These are phyloP conservation scores for Endoconidiophora laricicola DNA, from an alignment of 2,329 filamentous ascomycete genomes.

Conservation along the genomic window DNA sequence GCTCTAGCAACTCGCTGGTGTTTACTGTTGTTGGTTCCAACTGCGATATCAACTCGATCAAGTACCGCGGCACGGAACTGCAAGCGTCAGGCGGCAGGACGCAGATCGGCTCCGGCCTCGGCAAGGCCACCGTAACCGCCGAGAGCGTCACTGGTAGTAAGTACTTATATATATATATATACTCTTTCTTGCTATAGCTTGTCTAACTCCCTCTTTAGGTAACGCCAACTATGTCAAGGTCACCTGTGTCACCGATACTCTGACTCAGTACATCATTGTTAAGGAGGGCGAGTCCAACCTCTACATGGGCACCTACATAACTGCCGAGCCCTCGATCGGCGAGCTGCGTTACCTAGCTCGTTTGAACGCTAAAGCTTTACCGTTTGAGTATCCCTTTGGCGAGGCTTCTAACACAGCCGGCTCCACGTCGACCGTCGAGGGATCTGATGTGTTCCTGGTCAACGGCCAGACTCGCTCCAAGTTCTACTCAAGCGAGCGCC, in stretches of 20 bases:
- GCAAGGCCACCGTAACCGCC: constrained; percentile 37
- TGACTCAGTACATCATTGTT: constrained; percentile 49
- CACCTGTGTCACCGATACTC: constrained; percentile 39
- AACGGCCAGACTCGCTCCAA: constrained; percentile 48
- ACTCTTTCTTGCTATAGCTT: neutral
- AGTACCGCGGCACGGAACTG: constrained; percentile 40
- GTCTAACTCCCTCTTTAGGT: constrained; percentile 13
- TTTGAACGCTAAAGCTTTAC: constrained; percentile 32
- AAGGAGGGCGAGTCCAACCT: constrained; percentile 42
- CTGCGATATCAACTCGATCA: constrained; percentile 49
- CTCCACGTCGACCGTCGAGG: constrained; percentile 37
- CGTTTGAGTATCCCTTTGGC: constrained; percentile 36
- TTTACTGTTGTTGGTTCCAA: constrained; percentile 35
- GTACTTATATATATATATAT: neutral
- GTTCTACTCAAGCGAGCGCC: constrained; percentile 53
- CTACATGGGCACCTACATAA: constrained; percentile 46
- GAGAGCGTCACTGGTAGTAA: constrained; percentile 19
- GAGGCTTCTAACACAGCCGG: constrained; percentile 37
- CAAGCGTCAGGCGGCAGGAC: constrained; percentile 35
- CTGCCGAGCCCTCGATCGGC: constrained; percentile 35
- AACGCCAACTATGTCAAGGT: constrained; percentile 38
- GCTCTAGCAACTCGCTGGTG: constrained; percentile 30
- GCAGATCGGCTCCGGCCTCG: constrained; percentile 43
- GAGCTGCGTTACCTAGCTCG: constrained; percentile 50
- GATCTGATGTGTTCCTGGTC: constrained; percentile 41